Evolutionary conservation across 164 flowering plant genomes (phyloP), one percentile per base, ranked within the genome.

Genomic region (Kingdonia uniflora): DNA sequence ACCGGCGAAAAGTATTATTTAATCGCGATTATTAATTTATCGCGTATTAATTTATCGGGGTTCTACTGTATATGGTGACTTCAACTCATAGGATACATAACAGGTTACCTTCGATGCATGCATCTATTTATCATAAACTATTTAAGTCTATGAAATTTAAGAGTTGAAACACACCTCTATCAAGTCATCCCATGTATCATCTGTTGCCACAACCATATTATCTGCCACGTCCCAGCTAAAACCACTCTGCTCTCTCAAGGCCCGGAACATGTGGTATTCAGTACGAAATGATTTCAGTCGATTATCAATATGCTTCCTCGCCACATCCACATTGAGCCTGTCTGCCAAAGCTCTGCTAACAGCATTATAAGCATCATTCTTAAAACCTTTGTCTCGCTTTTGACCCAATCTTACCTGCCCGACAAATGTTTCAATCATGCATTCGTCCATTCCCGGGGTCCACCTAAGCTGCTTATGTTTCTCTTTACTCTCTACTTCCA

Each of bases 351-450:
- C 56, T 15, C 38, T 40, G 14, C 25, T 21, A 6, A 53, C 56
- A 22, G 56, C 56, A 21, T 40, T 25, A 41, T 53, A 53, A 14
- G 46, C 56, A 20, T 40, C 46, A 22, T 53, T 29, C 38, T 41
- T 40, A 53, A 53, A 53, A 6, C 56, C 46, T 23, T 24, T 40
- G 35, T 53, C 44, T 19, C 47, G 35, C 41, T 24, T 53, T 29
- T 53, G 23, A 41, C 56, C 45, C 47, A 40, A 41, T 12, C 46
- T 53, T 45, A 22, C 56, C n/a, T 53, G 56, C 19, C 38, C 44
- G 12, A 41, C 45, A 24, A 53, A 39, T 53, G 56, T 53, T 21
- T 53, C 46, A 23, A 53, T 21, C 56, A 53, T 53, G 56, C 45
- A 53, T 22, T 53, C 35, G 21, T 53, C 56, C 56, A 53, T 53